Evolutionary conservation across 345 rosid genomes (phyloP).

Genomic region (Linum tenue): DNA sequence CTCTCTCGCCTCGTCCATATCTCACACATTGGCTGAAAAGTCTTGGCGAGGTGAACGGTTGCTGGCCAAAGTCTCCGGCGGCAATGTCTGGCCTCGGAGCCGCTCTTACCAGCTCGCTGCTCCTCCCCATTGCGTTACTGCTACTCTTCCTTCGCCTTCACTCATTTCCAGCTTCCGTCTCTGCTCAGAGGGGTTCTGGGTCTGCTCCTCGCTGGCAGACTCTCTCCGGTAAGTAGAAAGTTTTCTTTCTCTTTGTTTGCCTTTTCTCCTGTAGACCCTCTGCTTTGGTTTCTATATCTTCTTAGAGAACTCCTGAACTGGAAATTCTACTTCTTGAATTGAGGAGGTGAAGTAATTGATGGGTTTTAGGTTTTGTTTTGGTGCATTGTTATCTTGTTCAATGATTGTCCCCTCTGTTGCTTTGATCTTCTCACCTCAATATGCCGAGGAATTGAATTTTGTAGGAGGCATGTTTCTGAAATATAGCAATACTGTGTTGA

Average conservation of each 20-base stretch:
- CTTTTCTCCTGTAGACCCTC: background rate
- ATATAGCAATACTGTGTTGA: too few species aligned
- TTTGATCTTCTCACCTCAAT: too few species aligned
- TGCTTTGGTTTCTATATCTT: background rate
- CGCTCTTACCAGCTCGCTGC: background rate
- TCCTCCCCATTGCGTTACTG: background rate
- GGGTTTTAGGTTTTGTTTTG: too few species aligned
- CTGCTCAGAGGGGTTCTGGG: background rate
- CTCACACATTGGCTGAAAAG: too few species aligned
- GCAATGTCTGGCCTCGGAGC: background rate
- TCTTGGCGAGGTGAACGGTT: background rate
- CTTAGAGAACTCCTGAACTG: background rate
- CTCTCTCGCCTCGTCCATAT: too few species aligned
- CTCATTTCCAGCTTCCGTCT: background rate
- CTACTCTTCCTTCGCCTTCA: background rate
- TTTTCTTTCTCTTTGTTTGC: background rate
- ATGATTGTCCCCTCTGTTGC: too few species aligned
- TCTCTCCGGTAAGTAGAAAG: background rate
- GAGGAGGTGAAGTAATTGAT: background rate
- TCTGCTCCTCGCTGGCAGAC: background rate
- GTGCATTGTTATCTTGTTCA: too few species aligned
- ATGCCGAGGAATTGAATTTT: too few species aligned
- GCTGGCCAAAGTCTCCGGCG: background rate
- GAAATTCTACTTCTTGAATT: too few species aligned
- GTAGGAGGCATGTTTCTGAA: background rate